Evolutionary conservation across 1,284 basidiomycete genomes (phyloP).

Genomic region (Phylloboletellus chloephorus): DNA sequence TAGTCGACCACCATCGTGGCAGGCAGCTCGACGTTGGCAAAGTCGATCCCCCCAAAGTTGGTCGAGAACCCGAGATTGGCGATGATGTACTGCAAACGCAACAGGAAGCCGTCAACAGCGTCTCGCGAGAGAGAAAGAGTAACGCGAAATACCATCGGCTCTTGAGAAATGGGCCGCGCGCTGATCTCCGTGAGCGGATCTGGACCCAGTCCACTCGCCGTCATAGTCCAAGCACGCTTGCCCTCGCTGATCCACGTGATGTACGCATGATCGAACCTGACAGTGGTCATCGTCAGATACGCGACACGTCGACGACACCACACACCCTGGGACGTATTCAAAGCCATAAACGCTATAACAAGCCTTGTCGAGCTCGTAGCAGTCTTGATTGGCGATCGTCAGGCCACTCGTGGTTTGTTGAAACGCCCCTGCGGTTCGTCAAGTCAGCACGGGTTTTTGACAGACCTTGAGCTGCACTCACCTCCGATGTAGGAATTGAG

Average conservation of each 20-base stretch:
- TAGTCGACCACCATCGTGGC: conserved; percentile 41
- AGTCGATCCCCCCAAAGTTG: conserved; percentile 40
- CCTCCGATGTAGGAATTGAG: conserved; percentile 31
- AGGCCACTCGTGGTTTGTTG: conserved; percentile 34
- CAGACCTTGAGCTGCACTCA: conserved; percentile 10
- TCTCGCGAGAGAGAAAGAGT: neutral
- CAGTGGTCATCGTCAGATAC: neutral
- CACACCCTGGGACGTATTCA: conserved; percentile 30
- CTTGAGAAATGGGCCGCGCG: conserved; percentile 45
- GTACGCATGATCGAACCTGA: conserved; percentile 38
- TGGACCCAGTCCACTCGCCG: conserved; percentile 34
- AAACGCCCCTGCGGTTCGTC: conserved; percentile 22
- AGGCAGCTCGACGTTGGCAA: conserved; percentile 35
- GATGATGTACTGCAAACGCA: conserved; percentile 42
- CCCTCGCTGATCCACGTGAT: conserved; percentile 46
- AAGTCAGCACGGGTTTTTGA: conserved; percentile 4
- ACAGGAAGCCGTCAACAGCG: conserved; percentile 2
- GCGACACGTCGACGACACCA: neutral
- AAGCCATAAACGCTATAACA: conserved; percentile 34
- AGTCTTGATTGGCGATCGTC: conserved; percentile 28
- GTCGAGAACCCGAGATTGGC: conserved; percentile 40
- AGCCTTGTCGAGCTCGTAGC: conserved; percentile 25
- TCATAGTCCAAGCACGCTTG: conserved; percentile 43
- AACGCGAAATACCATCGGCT: conserved; percentile 40
- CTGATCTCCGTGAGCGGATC: conserved; percentile 42